Evolutionary conservation across 306 rosid genomes (phyloP).

Genomic region (Pueraria montana): DNA sequence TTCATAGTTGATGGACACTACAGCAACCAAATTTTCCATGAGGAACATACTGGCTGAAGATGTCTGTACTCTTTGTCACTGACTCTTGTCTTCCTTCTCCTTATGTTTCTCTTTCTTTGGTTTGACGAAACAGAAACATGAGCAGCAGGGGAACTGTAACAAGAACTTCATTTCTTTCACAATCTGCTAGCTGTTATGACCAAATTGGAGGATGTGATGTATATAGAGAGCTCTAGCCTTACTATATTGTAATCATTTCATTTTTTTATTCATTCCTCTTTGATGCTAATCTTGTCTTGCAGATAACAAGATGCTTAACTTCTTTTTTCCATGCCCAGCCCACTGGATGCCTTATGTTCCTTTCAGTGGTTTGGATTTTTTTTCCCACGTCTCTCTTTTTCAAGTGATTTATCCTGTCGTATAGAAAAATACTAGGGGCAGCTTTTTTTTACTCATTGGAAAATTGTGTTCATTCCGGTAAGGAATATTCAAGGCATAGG

Average conservation of each 20-base stretch:
- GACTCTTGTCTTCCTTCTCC: slow-evolving; percentile 57
- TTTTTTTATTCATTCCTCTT: neutral
- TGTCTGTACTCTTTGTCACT: slow-evolving; percentile 37
- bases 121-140: slow-evolving; percentile 69
- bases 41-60: slow-evolving; percentile 25
- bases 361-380: neutral
- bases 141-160: slow-evolving; percentile 67
- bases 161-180: slow-evolving; percentile 63
- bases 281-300: slow-evolving; percentile 44
- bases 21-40: neutral
- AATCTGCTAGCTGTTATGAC: slow-evolving; percentile 35
- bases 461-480: neutral
- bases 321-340: neutral
- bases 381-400: no score
- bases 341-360: neutral
- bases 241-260: no score
- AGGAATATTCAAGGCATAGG: neutral
- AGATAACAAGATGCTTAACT: slow-evolving; percentile 53
- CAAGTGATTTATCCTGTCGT: neutral
- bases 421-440: no score
- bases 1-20: no score
- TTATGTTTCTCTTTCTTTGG: slow-evolving; percentile 57
- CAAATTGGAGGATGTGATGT: slow-evolving; percentile 34
- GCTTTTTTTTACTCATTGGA: slow-evolving; percentile 4
- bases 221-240: slow-evolving; percentile 6